Evolutionary conservation across 208 protist genomes (phyloP), one percentile per base, ranked within the genome.

Genomic region (Porcisia hertigi): DNA sequence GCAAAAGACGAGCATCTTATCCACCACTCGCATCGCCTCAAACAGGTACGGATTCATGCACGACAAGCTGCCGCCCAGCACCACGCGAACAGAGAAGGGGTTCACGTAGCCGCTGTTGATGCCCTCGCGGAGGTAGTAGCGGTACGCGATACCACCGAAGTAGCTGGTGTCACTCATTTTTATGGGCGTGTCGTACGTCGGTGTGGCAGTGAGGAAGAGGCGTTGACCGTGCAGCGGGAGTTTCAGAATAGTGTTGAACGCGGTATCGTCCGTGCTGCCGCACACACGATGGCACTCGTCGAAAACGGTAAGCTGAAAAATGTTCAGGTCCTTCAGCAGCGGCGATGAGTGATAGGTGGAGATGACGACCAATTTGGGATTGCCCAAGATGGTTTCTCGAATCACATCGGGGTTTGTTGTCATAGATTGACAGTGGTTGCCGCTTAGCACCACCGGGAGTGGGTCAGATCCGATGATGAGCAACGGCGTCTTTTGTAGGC

Each of bases 261-360:
- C 83, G 34, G 90, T 92, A n/a, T 77, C 52, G 18, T 70, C 63
- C 1, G 69, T 47, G 79, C 88, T 94, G 73, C 90, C 90, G 75
- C 90, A 94, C 36, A 92, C 90, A 55, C 90, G 90, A 76, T 94
- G 90, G 73, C 90, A 94, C 82, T 94, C 90, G 74, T 94, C 90
- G 75, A 94, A 94, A 5, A 94, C 77, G 14, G 83, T 87, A 30
- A 94, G 71, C 71, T 65, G 77, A 71, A 94, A 94, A 16, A 73
- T 70, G 34, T 76, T 79, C 1, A 92, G 41, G 14, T 75, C 74
- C 23, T 82, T 76, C 18, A 94, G 70, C 36, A 94, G 80, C 34
- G 86, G 85, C 18, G 90, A 94, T 63, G 90, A 94, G 76, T 94
- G 88, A 70, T 94, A 94, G 53, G 90, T 94, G 52, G 78, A 91